Conservation (phyloP, 495 filamentous ascomycete species). For the Chaetomium cochliodes region DNA sequence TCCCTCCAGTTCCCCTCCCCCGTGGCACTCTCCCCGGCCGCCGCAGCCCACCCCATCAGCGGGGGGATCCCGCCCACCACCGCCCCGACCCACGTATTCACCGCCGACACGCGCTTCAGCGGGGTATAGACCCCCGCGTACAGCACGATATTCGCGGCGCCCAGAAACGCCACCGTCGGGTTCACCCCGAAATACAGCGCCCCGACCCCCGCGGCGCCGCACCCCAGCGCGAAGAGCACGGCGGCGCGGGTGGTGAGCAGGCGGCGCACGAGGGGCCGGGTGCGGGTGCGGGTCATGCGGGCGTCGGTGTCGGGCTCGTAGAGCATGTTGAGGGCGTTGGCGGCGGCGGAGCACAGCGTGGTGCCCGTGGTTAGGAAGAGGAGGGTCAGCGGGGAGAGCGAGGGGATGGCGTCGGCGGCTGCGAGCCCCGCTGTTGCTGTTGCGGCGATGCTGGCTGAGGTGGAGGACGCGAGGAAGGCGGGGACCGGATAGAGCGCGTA, state of each 20-base stretch:
- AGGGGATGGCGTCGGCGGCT: constrained; percentile 65
- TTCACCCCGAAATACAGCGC: constrained; percentile 87
- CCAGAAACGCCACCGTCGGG: constrained; percentile 84
- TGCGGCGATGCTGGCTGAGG: constrained; percentile 42
- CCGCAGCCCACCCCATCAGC: constrained; percentile 96
- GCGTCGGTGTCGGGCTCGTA: constrained; percentile 88
- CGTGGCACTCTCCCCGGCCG: constrained; percentile 81
- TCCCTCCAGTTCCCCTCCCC: constrained; percentile 71
- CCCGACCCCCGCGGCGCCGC: constrained; percentile 63
- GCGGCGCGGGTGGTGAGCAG: constrained; percentile 76
- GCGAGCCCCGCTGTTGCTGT: too few species aligned
- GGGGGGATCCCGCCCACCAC: constrained; percentile 91
- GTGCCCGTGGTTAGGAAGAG: constrained; percentile 90
- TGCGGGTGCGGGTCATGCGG: constrained; percentile 86
- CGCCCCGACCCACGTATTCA: constrained; percentile 96
- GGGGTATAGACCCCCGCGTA: constrained; percentile 94
- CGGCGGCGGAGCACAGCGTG: constrained; percentile 76
- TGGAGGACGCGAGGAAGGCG: constrained; percentile 64
- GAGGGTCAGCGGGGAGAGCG: constrained; percentile 84
- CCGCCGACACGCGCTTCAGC: constrained; percentile 77
- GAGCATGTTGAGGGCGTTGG: constrained; percentile 96
- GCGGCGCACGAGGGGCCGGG: constrained; percentile 82
- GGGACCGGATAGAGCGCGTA: constrained; percentile 92
- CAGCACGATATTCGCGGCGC: constrained; percentile 77
- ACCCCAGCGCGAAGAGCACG: constrained; percentile 70